Base-by-base conservation (phyloP, 2,329 filamentous ascomycete species). In the Nemania abortiva region DNA sequence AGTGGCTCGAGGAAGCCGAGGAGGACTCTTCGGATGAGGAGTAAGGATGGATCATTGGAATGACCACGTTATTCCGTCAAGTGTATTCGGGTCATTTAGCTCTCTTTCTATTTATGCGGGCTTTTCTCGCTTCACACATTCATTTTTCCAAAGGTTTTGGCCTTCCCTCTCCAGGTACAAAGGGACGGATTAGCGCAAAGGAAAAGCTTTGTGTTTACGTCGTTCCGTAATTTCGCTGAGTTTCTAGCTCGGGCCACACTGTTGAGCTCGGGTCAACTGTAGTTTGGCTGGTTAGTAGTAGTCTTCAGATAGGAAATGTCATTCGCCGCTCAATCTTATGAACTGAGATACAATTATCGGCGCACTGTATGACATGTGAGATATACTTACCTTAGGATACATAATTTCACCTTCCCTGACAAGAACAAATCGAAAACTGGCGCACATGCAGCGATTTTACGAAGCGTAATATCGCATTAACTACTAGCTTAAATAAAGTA, bases 1-100 rank as follows among this genome's bases (percentile, higher is more conserved):
- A 90, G 76, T 98, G 95, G 95, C 93, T 98, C 67, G 89, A 93
- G 75, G 93, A 92, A 82, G 95, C 95, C 63, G 92, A 95, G 81
- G 90, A 91, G 72, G 90, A 92, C 72, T 90, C 91, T 10, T 85
- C 84, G 7, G 90, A 91, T 24, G 89, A 90, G 20, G 88, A 77
- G 65, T 72, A 71, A 62, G 58, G 42, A 31, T n/a, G 50, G 5
- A 54, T 15, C 4, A 34, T 39, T 11, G 27, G 63, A 10, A 42
- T 34, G 20, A 31, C 54, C 13, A 20, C 24, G 22, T 39, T 50
- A 47, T 27, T 69, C 11, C 15, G 39, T 37, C 15, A 1, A 42
- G 60, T 55, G 42, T 37, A 34, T 22, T 42, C 31, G 15, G 59
- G 13, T 31, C 11, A 9, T 64, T 70, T 7, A 2, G 18, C 42